Percentiles rank a stretch among this genome's conserved stretches.
These are phyloP conservation scores for Pythium plurisporium DNA, from an alignment of 352 stramenopile species.

Conservation along the genomic window DNA sequence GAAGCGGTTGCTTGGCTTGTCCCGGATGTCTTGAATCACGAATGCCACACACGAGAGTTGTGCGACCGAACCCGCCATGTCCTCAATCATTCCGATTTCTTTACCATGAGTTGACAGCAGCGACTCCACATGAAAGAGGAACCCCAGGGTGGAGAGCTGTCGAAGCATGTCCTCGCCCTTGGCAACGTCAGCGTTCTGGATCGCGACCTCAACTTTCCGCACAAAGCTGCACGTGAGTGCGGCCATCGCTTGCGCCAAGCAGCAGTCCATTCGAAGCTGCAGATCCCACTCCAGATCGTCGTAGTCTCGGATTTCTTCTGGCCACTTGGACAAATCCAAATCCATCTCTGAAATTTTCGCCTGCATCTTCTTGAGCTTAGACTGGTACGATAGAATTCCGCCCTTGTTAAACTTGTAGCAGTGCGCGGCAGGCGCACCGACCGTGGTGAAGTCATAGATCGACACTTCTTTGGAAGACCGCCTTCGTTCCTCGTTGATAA, in stretches of 20 bases:
- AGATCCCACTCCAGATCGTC: conserved; percentile 85
- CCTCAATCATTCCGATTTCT: conserved; percentile 95
- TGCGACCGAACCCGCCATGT: conserved; percentile 81
- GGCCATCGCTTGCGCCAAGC: conserved; percentile 72
- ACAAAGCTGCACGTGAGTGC: conserved; percentile 77
- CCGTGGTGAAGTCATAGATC: conserved; percentile 81
- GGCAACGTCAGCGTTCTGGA: conserved; percentile 69
- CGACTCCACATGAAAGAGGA: conserved; percentile 90
- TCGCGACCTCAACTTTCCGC: conserved; percentile 80
- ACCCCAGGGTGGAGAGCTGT: conserved; percentile 77
- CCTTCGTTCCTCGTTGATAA: conserved; percentile 80
- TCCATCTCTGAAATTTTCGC: conserved; percentile 65
- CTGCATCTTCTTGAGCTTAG: conserved; percentile 78
- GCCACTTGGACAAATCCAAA: conserved; percentile 70
- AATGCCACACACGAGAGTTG: conserved; percentile 85
- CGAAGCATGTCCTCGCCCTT: conserved; percentile 81
- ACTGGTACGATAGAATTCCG: conserved; percentile 76
- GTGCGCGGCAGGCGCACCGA: conserved; percentile 75
- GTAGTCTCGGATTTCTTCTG: conserved; percentile 75
- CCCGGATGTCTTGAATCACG: conserved; percentile 80
- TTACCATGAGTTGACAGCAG: conserved; percentile 94
- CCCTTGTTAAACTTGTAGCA: conserved; percentile 88
- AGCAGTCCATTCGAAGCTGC: conserved; percentile 77
- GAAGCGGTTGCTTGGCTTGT: conserved; percentile 81
- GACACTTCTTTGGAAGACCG: conserved; percentile 77